Base-by-base conservation (phyloP, 1,284 basidiomycete species). In the Cutaneotrichosporon sp. region DNA sequence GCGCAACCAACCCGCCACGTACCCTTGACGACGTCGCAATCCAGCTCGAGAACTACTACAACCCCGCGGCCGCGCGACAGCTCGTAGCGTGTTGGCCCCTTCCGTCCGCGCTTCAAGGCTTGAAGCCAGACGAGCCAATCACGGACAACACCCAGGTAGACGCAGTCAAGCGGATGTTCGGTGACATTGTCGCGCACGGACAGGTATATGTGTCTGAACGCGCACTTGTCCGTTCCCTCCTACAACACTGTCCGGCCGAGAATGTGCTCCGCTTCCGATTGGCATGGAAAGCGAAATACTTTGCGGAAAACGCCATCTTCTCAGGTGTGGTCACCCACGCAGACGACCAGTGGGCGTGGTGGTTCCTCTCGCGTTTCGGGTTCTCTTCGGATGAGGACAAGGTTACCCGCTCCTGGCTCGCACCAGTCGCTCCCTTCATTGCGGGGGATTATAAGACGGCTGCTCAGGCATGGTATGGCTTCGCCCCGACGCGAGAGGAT, bases 41-140 rank as follows among this genome's bases (percentile, higher is more conserved):
- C 16, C 69, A 72, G 67, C 62, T 72, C 13, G 47, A 59, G 47
- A 72, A 72, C 65, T 72, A 72, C 64, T 72, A 72, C 61, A 40
- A 42, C 9, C 58, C 63, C 34, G 65, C 63, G 36, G 67, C 68
- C 4, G 58, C 57, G 22, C 61, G 64, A 47, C 51, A 57, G 26
- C 69, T 72, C 11, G n/a, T 58, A 8, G 26, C 38, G 34, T 59
- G 62, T 26, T 67, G 52, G 46, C 32, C 42, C 8, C 36, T 40
- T 18, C 60, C 66, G 31, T 14, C 38, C 18, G 38, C 38, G 2
- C 52, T 56, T 11, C 38, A 46, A 18, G 40, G 42, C 11, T 42
- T 58, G 8, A 21, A 31, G 30, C 26, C 56, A 7, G 50, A 52
- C 38, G 50, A 60, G 21, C 32, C 56, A 30, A 58, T 60, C 60